Conservation (phyloP, 2,329 filamentous ascomycete species). For the Diaporthe ampelina region DNA sequence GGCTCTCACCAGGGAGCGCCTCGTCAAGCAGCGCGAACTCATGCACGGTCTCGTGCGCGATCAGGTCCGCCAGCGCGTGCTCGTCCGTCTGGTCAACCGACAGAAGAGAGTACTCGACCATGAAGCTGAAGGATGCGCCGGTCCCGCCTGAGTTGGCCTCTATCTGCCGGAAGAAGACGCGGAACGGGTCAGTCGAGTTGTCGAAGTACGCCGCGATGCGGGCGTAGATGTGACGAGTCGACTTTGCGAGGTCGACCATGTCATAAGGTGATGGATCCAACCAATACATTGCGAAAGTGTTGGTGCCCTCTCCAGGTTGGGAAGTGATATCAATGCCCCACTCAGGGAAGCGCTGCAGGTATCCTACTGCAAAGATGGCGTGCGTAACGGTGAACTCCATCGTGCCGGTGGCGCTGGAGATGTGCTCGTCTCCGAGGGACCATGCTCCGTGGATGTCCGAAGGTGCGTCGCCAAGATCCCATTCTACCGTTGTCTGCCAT, state of each 20-base stretch:
- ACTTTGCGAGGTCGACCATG: slow-evolving; percentile 21
- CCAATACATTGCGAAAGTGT: slow-evolving; percentile 35
- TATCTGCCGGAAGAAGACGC: slow-evolving; percentile 35
- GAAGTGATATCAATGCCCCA: slow-evolving; percentile 3
- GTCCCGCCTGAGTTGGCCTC: slow-evolving; percentile 25
- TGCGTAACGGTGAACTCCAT: slow-evolving; percentile 15
- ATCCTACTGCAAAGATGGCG: slow-evolving; percentile 33
- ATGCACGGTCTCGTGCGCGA: slow-evolving; percentile 41
- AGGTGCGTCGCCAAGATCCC: slow-evolving; percentile 27
- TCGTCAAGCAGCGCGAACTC: slow-evolving; percentile 37
- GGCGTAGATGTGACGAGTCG: slow-evolving; percentile 23
- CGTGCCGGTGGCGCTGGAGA: background rate
- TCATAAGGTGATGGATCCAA: slow-evolving; percentile 22
- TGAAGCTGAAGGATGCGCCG: slow-evolving; percentile 31
- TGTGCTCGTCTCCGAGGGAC: slow-evolving; percentile 28
- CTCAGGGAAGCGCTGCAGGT: slow-evolving; percentile 26
- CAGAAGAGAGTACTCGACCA: slow-evolving; percentile 36
- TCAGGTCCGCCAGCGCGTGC: slow-evolving; percentile 32
- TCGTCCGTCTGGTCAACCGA: slow-evolving; percentile 16
- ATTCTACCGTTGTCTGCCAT: slow-evolving; percentile 31
- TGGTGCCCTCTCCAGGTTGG: background rate
- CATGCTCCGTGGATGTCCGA: slow-evolving; percentile 13
- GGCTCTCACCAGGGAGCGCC: background rate
- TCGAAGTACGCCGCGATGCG: slow-evolving; percentile 32
- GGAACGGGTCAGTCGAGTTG: slow-evolving; percentile 28